A percentile compares a stretch with the other conserved stretches of the same genome.
phyloP scores from a whole-genome alignment of 2,329 filamentous ascomycete genomes.

The Lachnellula subtilissima region DNA sequence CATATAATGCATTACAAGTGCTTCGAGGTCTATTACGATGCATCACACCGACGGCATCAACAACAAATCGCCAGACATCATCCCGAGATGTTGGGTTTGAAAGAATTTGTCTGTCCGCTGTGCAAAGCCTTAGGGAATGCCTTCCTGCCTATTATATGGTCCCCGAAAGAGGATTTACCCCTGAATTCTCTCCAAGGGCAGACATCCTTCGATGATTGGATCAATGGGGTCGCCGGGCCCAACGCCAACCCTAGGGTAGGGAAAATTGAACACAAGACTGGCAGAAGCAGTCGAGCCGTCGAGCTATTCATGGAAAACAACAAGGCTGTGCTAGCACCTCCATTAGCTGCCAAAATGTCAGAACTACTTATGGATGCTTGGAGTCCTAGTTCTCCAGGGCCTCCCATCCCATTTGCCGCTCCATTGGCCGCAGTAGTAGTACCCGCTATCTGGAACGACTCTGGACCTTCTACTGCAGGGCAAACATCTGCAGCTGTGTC shows the following conservation, averaged over 20 bases:
- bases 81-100: constrained; percentile 70
- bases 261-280: constrained; percentile 11
- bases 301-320: constrained; percentile 27
- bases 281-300: constrained; percentile 12
- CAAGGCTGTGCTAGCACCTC: constrained; percentile 17
- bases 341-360: constrained; percentile 22
- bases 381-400: constrained; percentile 23
- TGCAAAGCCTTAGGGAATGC: constrained; percentile 96
- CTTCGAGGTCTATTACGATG: constrained; percentile 86
- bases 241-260: constrained; percentile 7
- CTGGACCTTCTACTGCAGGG: constrained; percentile 35
- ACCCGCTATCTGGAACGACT: constrained; percentile 25
- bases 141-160: constrained; percentile 94
- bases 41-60: constrained; percentile 75
- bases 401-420: constrained; percentile 6
- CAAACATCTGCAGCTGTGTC: constrained; percentile 35
- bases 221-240: constrained; percentile 12
- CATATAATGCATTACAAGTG: constrained; percentile 98
- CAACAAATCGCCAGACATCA: constrained; percentile 94
- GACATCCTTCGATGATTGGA: constrained; percentile 50
- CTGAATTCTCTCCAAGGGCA: constrained; percentile 63
- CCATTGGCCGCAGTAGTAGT: constrained; percentile 27
- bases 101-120: constrained; percentile 93
- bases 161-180: constrained; percentile 79
- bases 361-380: constrained; percentile 29